Evolutionary conservation across 2,329 filamentous ascomycete genomes (phyloP), one percentile per base, ranked within the genome.

Genomic region (Diaporthe ampelina): DNA sequence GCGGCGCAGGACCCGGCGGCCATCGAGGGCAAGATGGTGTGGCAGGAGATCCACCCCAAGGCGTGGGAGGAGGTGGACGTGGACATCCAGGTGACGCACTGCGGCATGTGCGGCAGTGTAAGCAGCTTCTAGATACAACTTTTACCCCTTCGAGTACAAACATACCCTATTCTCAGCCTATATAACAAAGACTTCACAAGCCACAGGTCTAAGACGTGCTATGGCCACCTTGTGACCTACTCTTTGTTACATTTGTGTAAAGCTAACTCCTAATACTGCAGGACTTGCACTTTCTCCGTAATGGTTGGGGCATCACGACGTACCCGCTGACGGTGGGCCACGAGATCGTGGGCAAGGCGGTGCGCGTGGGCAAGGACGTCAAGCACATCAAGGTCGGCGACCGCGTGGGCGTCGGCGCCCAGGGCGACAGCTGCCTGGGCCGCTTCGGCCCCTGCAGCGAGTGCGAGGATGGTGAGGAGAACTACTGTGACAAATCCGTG

Each of bases 21-120:
- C 26, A 83, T 79, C 75, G 80, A 89, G 7, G 88, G 88, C 70
- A 88, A 89, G 70, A 89, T 90, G 88, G 80, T 84, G 43, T 90
- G 88, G 88, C 83, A 83, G 54, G 82, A 88, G 73, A 92, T 88
- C 72, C 85, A 91, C 81, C 91, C 91, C 50, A 93, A 93, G 85
- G 82, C 84, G n/a, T 93, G 90, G 88, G 88, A 91, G 58, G 91
- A 93, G 80, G 88, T 86, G 35, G 91, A 93, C 76, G 82, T 94
- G 71, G 91, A 93, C 79, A 91, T 94, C 77, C 85, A 89, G 79
- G 83, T 94, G 76, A 88, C 89, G 4, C 91, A 93, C 83, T 93
- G 91, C 78, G 91, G 91, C 75, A 88, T 93, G 76, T 93, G 91
- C 79, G 91, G 90, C 72, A 88, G 87, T 29, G n/a, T n/a, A n/a